Conservation (phyloP, 2,329 filamentous ascomycete genomes). For the Colletotrichum coccodes region DNA sequence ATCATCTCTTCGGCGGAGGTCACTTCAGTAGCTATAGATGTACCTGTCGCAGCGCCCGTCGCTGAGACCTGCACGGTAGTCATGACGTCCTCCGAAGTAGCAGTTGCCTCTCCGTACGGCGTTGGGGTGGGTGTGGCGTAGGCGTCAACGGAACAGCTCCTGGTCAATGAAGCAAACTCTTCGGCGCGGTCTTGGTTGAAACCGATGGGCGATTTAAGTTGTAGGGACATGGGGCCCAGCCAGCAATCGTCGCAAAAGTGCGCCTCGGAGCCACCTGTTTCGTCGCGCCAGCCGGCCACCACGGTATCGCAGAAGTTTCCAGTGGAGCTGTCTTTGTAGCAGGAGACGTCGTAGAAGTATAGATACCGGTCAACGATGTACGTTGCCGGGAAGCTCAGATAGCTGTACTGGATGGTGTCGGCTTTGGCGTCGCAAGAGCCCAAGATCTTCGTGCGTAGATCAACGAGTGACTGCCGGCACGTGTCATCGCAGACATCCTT, state of each 20-base stretch:
- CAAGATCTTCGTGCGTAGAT: background rate
- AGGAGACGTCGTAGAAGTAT: background rate
- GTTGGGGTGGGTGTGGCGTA: background rate
- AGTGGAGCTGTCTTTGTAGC: background rate
- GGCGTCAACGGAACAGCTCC: background rate
- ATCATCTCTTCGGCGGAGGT: background rate
- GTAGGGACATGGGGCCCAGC: background rate
- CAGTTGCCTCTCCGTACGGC: background rate
- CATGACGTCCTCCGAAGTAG: background rate
- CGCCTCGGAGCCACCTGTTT: background rate
- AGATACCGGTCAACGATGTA: background rate
- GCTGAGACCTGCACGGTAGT: background rate
- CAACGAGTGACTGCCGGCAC: background rate
- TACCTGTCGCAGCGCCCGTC: background rate
- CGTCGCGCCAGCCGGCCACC: background rate
- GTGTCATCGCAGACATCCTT: background rate
- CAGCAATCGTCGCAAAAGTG: background rate
- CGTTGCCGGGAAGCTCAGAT: background rate
- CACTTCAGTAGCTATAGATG: background rate
- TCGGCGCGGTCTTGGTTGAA: background rate
- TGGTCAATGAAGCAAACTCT: background rate
- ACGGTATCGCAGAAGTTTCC: background rate
- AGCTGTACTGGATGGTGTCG: background rate
- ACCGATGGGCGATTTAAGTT: background rate
- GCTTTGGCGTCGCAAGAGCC: background rate